Evolutionary conservation across 2,329 filamentous ascomycete species (phyloP).

Genomic region (Talaromyces sp.): DNA sequence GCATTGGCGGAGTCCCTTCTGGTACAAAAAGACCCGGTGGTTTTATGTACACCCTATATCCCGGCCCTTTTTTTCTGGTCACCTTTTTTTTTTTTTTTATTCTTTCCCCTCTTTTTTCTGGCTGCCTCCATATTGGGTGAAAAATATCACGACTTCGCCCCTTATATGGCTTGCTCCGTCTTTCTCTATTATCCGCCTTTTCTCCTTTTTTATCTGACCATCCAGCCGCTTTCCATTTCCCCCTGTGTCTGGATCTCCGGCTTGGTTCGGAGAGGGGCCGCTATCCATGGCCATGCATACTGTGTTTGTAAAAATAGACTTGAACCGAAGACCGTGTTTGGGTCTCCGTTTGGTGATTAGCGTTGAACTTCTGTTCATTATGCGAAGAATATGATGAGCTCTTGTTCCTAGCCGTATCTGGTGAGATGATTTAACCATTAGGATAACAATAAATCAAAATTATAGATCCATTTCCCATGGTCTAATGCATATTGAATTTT

Average conservation of each 20-base stretch:
- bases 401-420: conserved; percentile 8
- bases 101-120: background rate
- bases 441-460: too few relatives aligned
- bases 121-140: background rate
- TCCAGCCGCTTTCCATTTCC: conserved; percentile 6
- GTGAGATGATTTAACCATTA: too few relatives aligned
- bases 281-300: conserved; percentile 27
- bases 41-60: conserved; percentile 33
- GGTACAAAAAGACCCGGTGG: conserved; percentile 35
- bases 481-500: too few relatives aligned
- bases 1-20: conserved; percentile 38
- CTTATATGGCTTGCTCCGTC: conserved; percentile 14
- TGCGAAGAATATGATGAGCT: conserved; percentile 38
- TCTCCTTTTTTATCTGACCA: conserved; percentile 7
- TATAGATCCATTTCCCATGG: too few relatives aligned
- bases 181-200: conserved; percentile 14
- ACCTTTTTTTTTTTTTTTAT: conserved; percentile 4
- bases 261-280: conserved; percentile 11
- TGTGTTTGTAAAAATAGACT: conserved; percentile 43
- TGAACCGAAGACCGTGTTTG: conserved; percentile 28
- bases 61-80: conserved; percentile 14
- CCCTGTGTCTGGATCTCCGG: conserved; percentile 15
- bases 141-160: background rate
- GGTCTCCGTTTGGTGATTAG: conserved; percentile 40
- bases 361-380: conserved; percentile 36